Evolutionary conservation across 345 rosid species (phyloP).

Genomic region (Brassica incana): DNA sequence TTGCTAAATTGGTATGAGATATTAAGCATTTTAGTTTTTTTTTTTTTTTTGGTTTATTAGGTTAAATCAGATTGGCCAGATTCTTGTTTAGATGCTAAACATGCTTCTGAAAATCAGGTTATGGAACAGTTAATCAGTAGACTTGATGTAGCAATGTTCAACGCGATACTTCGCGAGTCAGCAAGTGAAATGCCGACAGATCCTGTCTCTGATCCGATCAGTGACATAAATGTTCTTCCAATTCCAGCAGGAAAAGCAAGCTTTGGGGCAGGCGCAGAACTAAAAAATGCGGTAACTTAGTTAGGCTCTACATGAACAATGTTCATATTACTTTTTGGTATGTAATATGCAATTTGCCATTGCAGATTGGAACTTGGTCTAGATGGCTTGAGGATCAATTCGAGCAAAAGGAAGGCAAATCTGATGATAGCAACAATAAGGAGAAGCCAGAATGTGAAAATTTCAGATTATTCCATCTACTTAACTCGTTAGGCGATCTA

Average conservation of each 20-base stretch:
- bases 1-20: constrained; percentile 68
- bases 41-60: not conserved
- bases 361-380: constrained; percentile 90
- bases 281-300: constrained; percentile 79
- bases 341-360: constrained; percentile 12
- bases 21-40: not conserved
- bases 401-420: constrained; percentile 59
- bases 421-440: constrained; percentile 21
- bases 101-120: constrained; percentile 47
- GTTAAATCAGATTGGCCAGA: no score
- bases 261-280: constrained; percentile 88
- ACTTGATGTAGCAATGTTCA: constrained; percentile 96
- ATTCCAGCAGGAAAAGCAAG: constrained; percentile 84
- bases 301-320: constrained; percentile 8
- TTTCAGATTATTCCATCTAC: constrained; percentile 73
- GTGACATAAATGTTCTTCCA: constrained; percentile 87
- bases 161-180: constrained; percentile 94
- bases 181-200: constrained; percentile 94
- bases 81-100: constrained; percentile 10
- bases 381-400: constrained; percentile 93
- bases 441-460: constrained; percentile 43
- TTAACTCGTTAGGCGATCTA: constrained; percentile 84
- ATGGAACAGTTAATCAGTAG: constrained; percentile 91
- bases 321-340: not conserved
- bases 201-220: constrained; percentile 91